Evolutionary conservation across 1,139 yeast genomes (phyloP), one percentile per base, ranked within the genome.

Genomic region (Eremothecium cymbalariae): DNA sequence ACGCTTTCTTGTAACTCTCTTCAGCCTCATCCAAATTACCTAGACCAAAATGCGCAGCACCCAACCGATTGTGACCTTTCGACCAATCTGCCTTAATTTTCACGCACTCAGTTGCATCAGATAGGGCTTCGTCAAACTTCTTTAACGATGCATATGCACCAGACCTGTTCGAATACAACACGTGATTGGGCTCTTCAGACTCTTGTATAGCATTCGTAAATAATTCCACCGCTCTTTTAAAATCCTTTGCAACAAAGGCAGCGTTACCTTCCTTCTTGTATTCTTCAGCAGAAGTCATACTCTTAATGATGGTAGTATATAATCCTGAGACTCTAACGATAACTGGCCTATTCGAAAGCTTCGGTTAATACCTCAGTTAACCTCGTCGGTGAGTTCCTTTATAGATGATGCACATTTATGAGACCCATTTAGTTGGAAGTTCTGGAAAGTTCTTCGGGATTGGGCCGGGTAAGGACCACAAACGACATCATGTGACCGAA

Each of bases 1-100:
- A 65, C 4, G 96, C 95, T 58, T 81, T 78, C 45, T 77, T 69
- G 60, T 86, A 93, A 23, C 82, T 70, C 31, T 63, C 63, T 48
- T 74, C 74, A 27, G 93, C 81, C 25, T 70, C 80, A 25, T 77
- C 85, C 40, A 77, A 69, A 43, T 83, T 73, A 14, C 88, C 88
- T 44, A 82, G 67, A 11, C 98, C 98, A 51, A 70, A 81, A 38
- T 80, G 76, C 21, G 98, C 98, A 46, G 96, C 90, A 38, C 86
- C 99, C 33, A 83, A 81, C 63, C 99, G 80, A 53, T 78, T 81
- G 67, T 81, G 83, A 32, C 97, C 98, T 62, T 90, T 90, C 14
- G 95, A 86, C 96, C 97, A 90, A 3, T 74, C 45, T 15, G 84
- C 77, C 46, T 83, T 85, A 62, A 85, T 75, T 51, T 72, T 70